A percentile compares a stretch with the other conserved stretches of the same genome.
These are phyloP conservation scores for Trametes maxima DNA, from an alignment of 768 basidiomycete genomes.

Conservation along the genomic window DNA sequence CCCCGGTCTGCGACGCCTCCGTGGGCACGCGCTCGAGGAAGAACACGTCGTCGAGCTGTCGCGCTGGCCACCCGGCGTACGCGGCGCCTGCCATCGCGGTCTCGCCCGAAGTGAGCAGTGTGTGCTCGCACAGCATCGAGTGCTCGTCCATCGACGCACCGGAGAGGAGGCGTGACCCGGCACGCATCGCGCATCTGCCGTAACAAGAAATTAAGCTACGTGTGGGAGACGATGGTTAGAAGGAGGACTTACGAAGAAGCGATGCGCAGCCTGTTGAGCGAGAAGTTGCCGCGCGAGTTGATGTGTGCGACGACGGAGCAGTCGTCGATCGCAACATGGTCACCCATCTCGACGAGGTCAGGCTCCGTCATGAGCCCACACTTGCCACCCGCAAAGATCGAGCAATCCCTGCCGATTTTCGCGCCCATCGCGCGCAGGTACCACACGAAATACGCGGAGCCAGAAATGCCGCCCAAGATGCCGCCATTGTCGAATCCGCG, in stretches of 20 bases:
- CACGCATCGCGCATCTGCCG: conserved; percentile 44
- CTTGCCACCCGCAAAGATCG: conserved; percentile 44
- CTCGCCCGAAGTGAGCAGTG: conserved; percentile 49
- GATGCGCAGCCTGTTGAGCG: conserved; percentile 45
- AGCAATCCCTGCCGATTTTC: conserved; percentile 45
- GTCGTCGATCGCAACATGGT: conserved; percentile 47
- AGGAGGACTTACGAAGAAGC: conserved; percentile 37
- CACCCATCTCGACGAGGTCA: conserved; percentile 48
- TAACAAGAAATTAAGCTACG: background rate
- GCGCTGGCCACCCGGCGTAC: conserved; percentile 50
- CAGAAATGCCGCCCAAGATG: conserved; percentile 42
- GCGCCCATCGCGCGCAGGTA: conserved; percentile 47
- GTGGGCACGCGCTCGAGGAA: conserved; percentile 10
- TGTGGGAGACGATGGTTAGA: background rate
- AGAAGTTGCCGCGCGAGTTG: conserved; percentile 49
- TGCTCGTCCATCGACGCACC: conserved; percentile 53
- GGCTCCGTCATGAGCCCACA: conserved; percentile 50
- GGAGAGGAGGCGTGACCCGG: conserved; percentile 49
- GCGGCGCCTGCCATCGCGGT: conserved; percentile 42
- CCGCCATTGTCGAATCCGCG: conserved; percentile 47
- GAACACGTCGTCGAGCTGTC: conserved; percentile 28
- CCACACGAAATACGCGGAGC: conserved; percentile 48
- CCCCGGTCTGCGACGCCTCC: conserved; percentile 1
- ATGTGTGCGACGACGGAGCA: conserved; percentile 52
- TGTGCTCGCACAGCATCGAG: conserved; percentile 52